Conservation (phyloP, 768 basidiomycete species). For the Suillus subalutaceus region DNA sequence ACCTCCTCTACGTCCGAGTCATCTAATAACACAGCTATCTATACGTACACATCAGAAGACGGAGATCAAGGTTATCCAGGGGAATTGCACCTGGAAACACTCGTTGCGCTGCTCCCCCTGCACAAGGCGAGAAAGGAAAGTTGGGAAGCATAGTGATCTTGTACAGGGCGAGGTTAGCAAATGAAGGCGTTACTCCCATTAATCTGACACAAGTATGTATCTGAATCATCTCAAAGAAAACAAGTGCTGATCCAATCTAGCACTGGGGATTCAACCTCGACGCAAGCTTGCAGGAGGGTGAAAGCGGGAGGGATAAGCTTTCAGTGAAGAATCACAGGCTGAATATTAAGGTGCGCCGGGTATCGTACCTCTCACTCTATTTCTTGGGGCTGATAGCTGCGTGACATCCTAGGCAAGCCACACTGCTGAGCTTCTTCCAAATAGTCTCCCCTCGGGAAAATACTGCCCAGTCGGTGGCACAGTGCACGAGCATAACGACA, state of each 20-base stretch:
- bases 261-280: constrained; percentile 87
- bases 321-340: constrained; percentile 55
- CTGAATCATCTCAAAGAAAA: constrained; percentile 8
- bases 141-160: constrained; percentile 70
- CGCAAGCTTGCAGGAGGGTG: constrained; percentile 54
- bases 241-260: constrained; percentile 35
- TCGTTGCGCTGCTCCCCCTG: constrained; percentile 52
- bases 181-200: constrained; percentile 63
- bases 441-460: constrained; percentile 54
- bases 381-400: neutral
- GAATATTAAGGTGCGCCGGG: constrained; percentile 38
- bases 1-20: constrained; percentile 32
- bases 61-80: constrained; percentile 78
- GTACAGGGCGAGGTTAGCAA: constrained; percentile 68
- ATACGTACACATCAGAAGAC: constrained; percentile 58
- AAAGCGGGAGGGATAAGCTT: constrained; percentile 35
- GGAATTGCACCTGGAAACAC: constrained; percentile 57
- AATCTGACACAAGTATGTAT: constrained; percentile 71
- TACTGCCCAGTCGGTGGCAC: constrained; percentile 50
- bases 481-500: constrained; percentile 50
- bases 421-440: constrained; percentile 53
- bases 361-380: neutral
- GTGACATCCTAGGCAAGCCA: constrained; percentile 47
- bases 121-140: constrained; percentile 40
- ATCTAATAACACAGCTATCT: constrained; percentile 45